Evolutionary conservation across 768 basidiomycete species (phyloP), one percentile per base, ranked within the genome.

Genomic region (Gloeophyllum trabeum): DNA sequence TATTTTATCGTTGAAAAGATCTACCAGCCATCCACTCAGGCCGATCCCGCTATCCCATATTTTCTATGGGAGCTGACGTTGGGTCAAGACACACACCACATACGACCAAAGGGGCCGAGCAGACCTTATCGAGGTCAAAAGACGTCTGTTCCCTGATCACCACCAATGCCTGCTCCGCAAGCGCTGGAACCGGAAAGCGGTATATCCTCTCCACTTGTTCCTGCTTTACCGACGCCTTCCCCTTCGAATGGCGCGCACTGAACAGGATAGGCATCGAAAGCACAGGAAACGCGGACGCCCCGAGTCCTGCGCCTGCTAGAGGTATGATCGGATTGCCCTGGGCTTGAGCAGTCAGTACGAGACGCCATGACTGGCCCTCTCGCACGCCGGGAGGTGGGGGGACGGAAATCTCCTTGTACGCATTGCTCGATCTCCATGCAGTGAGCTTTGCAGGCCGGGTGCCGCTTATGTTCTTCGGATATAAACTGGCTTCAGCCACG

Each of bases 1-100:
- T 45, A 22, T 10, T 42, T 23, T 46, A 39, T 37, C 51, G 51
- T 44, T 54, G 47, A 30, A 52, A 46, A 66, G 59, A 22, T 45
- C 55, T 1, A 73, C 64, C 3, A 94, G 63, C 86, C 86, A 92
- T 2, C 88, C 74, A 44, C 83, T 80, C 16, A 92, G 62, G 4
- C 86, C 90, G 37, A 94, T 70, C 2, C 92, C 92, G 34, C 90
- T 92, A 56, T 94, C 91, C 92, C 92, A 96, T 42, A 94, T 73
- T 89, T 94, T 94, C 92, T 94, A 63, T 24, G 52, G 20, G 20
- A 21, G 26, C 48, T 48, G 41, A 37, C 57, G 54, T 43, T 38
- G 34, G 19, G 41, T 50, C 19, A 43, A 37, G 22, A 40, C 39
- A 19, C 40, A 23, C 18, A 23, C 21, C 32, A 40, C 36, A 10